Conservation (phyloP, 768 basidiomycete genomes). For the Rhodocollybia butyracea region DNA sequence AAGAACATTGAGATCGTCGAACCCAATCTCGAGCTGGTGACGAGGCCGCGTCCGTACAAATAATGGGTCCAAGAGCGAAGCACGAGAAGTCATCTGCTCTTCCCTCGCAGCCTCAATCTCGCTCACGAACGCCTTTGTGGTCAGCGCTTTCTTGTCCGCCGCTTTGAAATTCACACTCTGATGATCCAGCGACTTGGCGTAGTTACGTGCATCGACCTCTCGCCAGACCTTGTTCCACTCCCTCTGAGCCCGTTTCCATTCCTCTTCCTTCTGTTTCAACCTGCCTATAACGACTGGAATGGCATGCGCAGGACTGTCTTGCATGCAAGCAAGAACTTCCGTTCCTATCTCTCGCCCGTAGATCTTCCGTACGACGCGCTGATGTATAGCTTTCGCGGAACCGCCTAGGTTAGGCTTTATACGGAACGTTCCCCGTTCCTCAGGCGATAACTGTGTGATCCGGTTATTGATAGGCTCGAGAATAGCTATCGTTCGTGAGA, state of each 20-base stretch:
- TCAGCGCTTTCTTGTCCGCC: slow-evolving; percentile 82
- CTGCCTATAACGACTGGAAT: slow-evolving; percentile 88
- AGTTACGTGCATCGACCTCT: slow-evolving; percentile 93
- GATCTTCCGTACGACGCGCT: slow-evolving; percentile 94
- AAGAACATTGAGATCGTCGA: slow-evolving; percentile 73
- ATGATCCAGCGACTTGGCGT: slow-evolving; percentile 89
- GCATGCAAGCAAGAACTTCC: slow-evolving; percentile 83
- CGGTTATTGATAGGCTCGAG: slow-evolving; percentile 91
- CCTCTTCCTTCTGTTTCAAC: slow-evolving; percentile 94
- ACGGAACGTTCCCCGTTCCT: slow-evolving; percentile 80
- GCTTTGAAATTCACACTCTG: slow-evolving; percentile 89
- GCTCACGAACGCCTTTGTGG: slow-evolving; percentile 70
- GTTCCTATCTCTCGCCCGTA: slow-evolving; percentile 85
- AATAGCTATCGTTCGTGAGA: slow-evolving; percentile 83
- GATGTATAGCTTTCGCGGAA: slow-evolving; percentile 85
- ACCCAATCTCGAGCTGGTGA: slow-evolving; percentile 76
- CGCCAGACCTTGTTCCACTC: slow-evolving; percentile 99
- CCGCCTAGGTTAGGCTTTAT: slow-evolving; percentile 88
- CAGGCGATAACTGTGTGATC: slow-evolving; percentile 70
- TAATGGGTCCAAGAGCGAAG: slow-evolving; percentile 52
- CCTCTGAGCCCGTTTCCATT: slow-evolving; percentile 95
- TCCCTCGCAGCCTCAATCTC: slow-evolving; percentile 85
- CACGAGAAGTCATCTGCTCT: slow-evolving; percentile 75
- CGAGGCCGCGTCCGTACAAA: slow-evolving; percentile 61
- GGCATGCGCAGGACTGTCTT: slow-evolving; percentile 86